phyloP scores from a whole-genome alignment of 192 early-diverging fungal genomes.

The Dispira simplex region DNA sequence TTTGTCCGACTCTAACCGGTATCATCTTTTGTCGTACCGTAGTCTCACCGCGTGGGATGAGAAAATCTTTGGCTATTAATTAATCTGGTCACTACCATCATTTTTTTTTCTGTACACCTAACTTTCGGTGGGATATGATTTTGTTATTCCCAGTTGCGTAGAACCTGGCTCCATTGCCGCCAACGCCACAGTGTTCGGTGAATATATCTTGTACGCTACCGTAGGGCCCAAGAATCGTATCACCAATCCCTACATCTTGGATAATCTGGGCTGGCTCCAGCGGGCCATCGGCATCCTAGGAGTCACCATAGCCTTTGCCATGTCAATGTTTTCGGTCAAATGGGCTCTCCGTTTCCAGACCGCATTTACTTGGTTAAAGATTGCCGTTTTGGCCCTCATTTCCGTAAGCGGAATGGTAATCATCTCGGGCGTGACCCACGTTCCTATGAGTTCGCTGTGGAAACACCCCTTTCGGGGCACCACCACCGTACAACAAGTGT shows the following conservation, averaged over 20 bases:
- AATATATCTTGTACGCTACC: constrained; percentile 33
- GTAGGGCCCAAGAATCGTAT: constrained; percentile 12
- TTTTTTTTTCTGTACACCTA: not conserved
- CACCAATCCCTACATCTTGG: constrained; percentile 22
- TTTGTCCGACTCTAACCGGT: not conserved
- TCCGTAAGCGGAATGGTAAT: constrained; percentile 18
- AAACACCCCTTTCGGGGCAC: constrained; percentile 35
- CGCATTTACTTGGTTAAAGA: constrained; percentile 26
- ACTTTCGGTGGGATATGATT: constrained; percentile 15
- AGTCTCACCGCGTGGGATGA: too few species aligned
- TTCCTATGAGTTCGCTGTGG: constrained; percentile 18
- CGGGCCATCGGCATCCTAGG: constrained; percentile 19
- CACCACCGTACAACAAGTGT: constrained; percentile 28
- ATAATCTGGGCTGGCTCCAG: constrained; percentile 24
- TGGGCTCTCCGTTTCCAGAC: constrained; percentile 21
- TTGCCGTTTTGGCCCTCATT: constrained; percentile 24
- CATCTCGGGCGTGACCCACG: not conserved
- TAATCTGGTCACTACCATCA: not conserved
- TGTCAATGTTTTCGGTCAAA: constrained; percentile 17
- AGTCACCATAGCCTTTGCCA: constrained; percentile 14
- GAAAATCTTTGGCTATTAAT: not conserved
- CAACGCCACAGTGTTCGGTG: constrained; percentile 26
- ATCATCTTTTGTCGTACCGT: too few species aligned
- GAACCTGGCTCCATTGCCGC: constrained; percentile 31
- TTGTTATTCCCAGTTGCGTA: constrained; percentile 20